phyloP scores from a whole-genome alignment of 345 rosid species.

The Jatropha curcas region DNA sequence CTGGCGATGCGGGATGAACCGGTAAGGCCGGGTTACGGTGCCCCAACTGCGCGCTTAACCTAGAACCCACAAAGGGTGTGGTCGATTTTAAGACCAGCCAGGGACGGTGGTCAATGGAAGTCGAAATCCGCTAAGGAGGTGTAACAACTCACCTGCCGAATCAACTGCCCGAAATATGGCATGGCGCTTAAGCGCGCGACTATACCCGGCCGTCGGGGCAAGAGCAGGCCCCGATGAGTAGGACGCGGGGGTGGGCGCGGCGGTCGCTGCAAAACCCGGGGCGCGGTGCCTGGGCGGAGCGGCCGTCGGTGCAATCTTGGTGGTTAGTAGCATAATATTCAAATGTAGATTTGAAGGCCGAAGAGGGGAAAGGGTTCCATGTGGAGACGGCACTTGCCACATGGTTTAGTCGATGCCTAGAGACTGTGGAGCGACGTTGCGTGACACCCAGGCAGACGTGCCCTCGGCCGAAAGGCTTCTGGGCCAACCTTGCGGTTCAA shows the following conservation, averaged over 20 bases:
- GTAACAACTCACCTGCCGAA: conserved; percentile 7
- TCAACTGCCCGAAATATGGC: neutral
- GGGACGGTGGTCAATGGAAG: no score
- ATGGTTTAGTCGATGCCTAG: neutral
- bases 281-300: conserved; percentile 9
- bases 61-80: no score
- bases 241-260: conserved; percentile 17
- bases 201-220: neutral
- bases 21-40: no score
- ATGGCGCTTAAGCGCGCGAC: conserved; percentile 5
- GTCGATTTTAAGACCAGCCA: no score
- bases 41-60: neutral
- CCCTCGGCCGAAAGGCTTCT: no score
- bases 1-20: no score
- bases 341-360: conserved; percentile 13
- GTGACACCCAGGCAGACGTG: no score
- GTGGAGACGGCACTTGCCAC: neutral
- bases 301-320: conserved; percentile 15
- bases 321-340: conserved; percentile 16
- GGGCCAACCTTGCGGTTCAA: no score
- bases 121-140: neutral
- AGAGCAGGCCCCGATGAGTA: conserved; percentile 1
- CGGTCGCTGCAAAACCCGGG: conserved; percentile 14
- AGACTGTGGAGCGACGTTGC: no score
- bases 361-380: conserved; percentile 13